phyloP scores from a whole-genome alignment of 1,139 yeast genomes.

The Nakaseomyces delphensis region DNA sequence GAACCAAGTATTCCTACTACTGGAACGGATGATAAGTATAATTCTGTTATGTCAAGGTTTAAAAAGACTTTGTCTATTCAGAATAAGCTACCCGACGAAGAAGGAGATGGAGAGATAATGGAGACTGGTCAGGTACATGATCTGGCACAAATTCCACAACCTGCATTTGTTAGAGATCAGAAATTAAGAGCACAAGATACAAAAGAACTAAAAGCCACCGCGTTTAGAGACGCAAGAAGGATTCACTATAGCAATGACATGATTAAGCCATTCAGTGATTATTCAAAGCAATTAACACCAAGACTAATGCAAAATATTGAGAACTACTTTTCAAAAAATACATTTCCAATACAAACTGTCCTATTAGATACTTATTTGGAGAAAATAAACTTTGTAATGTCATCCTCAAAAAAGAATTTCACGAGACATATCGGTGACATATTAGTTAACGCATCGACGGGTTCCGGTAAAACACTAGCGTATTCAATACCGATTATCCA shows the following conservation, averaged over 20 bases:
- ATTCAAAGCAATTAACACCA: constrained; percentile 17
- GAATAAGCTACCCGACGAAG: constrained; percentile 20
- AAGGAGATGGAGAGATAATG: constrained; percentile 9
- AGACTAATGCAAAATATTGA: constrained; percentile 22
- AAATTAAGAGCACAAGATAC: not conserved
- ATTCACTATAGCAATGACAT: constrained; percentile 31
- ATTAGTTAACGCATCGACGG: constrained; percentile 89
- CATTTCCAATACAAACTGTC: constrained; percentile 31
- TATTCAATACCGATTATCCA: constrained; percentile 80
- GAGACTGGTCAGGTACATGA: constrained; percentile 38
- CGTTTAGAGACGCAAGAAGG: constrained; percentile 17
- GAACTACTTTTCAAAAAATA: constrained; percentile 21
- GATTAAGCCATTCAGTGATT: constrained; percentile 22
- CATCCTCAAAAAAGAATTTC: constrained; percentile 32
- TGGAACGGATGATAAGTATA: constrained; percentile 29
- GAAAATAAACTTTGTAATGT: constrained; percentile 19
- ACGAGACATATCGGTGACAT: constrained; percentile 50
- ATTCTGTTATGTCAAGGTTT: constrained; percentile 38
- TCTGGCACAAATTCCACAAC: constrained; percentile 79
- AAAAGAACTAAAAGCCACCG: constrained; percentile 14
- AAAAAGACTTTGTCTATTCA: constrained; percentile 31
- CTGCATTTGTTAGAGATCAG: constrained; percentile 37
- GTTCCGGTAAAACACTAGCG: constrained; percentile 93
- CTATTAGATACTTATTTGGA: constrained; percentile 25
- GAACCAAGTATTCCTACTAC: not conserved